These are phyloP conservation scores for Saprolegnia parasitica DNA, from an alignment of 352 stramenopile genomes.

Conservation along the genomic window DNA sequence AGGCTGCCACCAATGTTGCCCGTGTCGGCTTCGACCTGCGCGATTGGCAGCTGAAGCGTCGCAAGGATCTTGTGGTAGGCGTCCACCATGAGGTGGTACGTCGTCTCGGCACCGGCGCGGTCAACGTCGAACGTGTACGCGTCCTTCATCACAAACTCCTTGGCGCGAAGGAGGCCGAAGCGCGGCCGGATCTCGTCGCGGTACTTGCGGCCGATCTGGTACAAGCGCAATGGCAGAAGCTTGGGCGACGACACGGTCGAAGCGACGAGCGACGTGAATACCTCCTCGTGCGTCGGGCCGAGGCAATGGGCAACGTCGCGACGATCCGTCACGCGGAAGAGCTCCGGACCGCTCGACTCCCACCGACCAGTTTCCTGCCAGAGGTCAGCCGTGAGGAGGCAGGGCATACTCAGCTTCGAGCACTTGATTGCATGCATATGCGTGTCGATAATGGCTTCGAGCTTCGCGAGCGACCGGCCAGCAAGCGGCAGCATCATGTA, in stretches of 20 bases:
- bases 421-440: slow-evolving; percentile 75
- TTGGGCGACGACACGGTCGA: slow-evolving; percentile 41
- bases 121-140: slow-evolving; percentile 86
- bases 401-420: slow-evolving; percentile 77
- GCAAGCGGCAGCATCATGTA: slow-evolving; percentile 78
- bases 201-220: slow-evolving; percentile 86
- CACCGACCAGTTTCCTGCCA: slow-evolving; percentile 82
- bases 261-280: slow-evolving; percentile 74
- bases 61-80: slow-evolving; percentile 78
- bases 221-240: slow-evolving; percentile 58
- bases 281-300: slow-evolving; percentile 80
- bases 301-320: slow-evolving; percentile 61
- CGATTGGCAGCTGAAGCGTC: slow-evolving; percentile 59
- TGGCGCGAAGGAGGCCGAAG: slow-evolving; percentile 73
- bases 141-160: slow-evolving; percentile 91
- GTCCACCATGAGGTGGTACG: slow-evolving; percentile 70
- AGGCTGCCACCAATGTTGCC: slow-evolving; percentile 84
- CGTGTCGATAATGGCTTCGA: slow-evolving; percentile 79
- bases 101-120: slow-evolving; percentile 52
- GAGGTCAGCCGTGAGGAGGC: slow-evolving; percentile 66
- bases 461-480: slow-evolving; percentile 59
- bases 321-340: slow-evolving; percentile 78
- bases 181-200: slow-evolving; percentile 83
- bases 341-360: slow-evolving; percentile 73
- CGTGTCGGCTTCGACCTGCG: slow-evolving; percentile 79